Evolutionary conservation across 257 asterid species (phyloP), one percentile per base, ranked within the genome.

Genomic region (Ilex asprella): DNA sequence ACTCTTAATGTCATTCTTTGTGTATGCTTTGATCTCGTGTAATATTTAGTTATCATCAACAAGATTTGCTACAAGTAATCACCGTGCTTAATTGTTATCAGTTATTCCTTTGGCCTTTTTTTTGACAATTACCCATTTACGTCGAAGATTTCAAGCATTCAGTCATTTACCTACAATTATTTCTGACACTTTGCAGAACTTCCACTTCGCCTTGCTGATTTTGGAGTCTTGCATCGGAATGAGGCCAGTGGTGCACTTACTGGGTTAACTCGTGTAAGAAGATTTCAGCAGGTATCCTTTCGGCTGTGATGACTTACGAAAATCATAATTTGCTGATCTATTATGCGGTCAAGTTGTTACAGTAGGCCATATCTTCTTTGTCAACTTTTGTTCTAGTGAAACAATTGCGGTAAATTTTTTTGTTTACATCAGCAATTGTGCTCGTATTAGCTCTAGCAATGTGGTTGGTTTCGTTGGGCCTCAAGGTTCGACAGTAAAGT

Each of bases 221-320:
- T 93, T 71, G 99, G 99, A 32, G 96, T 87, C 60, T 76, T 89
- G 83, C 99, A 89, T 74, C 88, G 99, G 60, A 93, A 93, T 70
- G 99, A 93, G 75, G 94, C 94, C 67, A 93, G 97, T 70, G 99
- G 99, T 62, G 99, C 99, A 67, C 97, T 93, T 71, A 87, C 97
- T 44, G 99, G 97, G 51, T 71, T 93, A 75, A 93, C 95, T 31
- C 99, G 99, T 63, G 97, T 93, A 49, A 87, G 99, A 81, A 79
- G 99, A 75, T 93, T 89, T 70, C 99, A 87, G 84, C 99, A 93
- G 99, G 99, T 93, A 81, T 63, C 30, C 43, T 63, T 21, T 16
- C 16, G 44, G 44, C 27, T 14, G 1, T 59, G 27, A 53, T 53
- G 57, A 31, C 15, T 53, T 10, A 3, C 13, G 12, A 46, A 7